Evolutionary conservation across 345 rosid species (phyloP), one percentile per base, ranked within the genome.

Genomic region (Trapa bicornis): DNA sequence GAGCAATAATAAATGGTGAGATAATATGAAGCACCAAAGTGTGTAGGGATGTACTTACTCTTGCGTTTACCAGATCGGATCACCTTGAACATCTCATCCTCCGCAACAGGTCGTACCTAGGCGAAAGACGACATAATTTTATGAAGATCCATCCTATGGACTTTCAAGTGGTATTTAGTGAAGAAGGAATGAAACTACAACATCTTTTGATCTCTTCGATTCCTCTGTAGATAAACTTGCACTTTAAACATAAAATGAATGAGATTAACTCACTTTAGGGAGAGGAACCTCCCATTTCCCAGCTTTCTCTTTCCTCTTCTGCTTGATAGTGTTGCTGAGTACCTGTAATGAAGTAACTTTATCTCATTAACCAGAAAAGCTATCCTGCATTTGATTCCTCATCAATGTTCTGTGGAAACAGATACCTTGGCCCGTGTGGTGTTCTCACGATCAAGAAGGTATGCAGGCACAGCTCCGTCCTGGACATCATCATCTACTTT

Each of bases 221-320:
- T 53, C n/a, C 41, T 14, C 37, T 14, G 52, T 37, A 37, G 43
- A 58, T 2, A 58, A 58, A 58, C 10, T n/a, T 17, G 33, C 8
- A 17, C 5, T 17, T 53, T 53, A 32, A 53, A n/a, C 4, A 36
- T 22, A 3, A 66, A 12, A 17, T 41, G n/a, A 17, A 57, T 33
- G 37, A 47, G 41, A 43, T 15, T 53, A 65, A 22, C 66, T 52
- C 70, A 87, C 97, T 96, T 94, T 94, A 12, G 87, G 89, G 0
- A 94, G 71, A 75, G 99, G 97, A 14, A 94, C 99, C 65, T 94
- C 96, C 97, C 97, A 94, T 68, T 91, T 89, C 54, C 97, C 96
- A 75, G 95, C 97, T 81, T 78, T 94, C 75, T 91, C 95, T 80
- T 89, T 94, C 70, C 97, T 86, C 85, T 94, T 94, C 80, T 89